phyloP scores from a whole-genome alignment of 2,329 filamentous ascomycete species.

The Colletotrichum sojae region DNA sequence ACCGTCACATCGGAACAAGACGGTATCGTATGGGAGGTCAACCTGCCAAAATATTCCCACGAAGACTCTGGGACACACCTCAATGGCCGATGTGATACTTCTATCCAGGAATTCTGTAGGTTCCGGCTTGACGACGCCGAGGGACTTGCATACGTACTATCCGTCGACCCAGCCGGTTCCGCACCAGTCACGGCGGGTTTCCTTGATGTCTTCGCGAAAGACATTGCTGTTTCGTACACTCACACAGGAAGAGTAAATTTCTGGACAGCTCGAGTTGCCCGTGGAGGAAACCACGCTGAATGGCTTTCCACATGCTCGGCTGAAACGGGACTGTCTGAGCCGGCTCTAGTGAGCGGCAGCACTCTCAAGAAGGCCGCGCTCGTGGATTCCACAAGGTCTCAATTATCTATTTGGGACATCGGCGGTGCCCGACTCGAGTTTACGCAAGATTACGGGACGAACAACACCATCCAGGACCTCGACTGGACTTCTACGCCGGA shows the following conservation, averaged over 20 bases:
- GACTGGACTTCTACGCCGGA: slow-evolving; percentile 96
- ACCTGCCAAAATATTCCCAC: slow-evolving; percentile 65
- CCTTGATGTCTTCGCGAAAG: slow-evolving; percentile 87
- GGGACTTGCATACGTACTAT: slow-evolving; percentile 77
- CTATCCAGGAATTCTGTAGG: slow-evolving; percentile 76
- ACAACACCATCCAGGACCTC: slow-evolving; percentile 85
- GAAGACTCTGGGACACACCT: slow-evolving; percentile 44
- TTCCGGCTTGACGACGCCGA: slow-evolving; percentile 76
- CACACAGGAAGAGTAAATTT: slow-evolving; percentile 81
- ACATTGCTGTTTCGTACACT: slow-evolving; percentile 90
- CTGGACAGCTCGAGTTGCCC: slow-evolving; percentile 85
- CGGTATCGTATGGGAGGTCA: slow-evolving; percentile 86
- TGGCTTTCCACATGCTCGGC: slow-evolving; percentile 88
- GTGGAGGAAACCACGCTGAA: slow-evolving; percentile 70
- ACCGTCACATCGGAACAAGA: slow-evolving; percentile 84
- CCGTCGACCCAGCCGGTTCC: slow-evolving; percentile 88
- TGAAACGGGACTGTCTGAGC: slow-evolving; percentile 81
- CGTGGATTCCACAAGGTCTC: slow-evolving; percentile 80
- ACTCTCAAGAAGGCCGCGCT: slow-evolving; percentile 89
- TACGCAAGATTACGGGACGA: slow-evolving; percentile 78
- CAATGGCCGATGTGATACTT: slow-evolving; percentile 53
- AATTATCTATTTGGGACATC: slow-evolving; percentile 92
- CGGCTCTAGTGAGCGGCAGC: slow-evolving; percentile 86
- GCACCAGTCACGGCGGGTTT: slow-evolving; percentile 80
- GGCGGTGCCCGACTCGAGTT: slow-evolving; percentile 86